Base-by-base conservation (phyloP, 2,329 filamentous ascomycete genomes). In the Paraconiothyrium sp. region DNA sequence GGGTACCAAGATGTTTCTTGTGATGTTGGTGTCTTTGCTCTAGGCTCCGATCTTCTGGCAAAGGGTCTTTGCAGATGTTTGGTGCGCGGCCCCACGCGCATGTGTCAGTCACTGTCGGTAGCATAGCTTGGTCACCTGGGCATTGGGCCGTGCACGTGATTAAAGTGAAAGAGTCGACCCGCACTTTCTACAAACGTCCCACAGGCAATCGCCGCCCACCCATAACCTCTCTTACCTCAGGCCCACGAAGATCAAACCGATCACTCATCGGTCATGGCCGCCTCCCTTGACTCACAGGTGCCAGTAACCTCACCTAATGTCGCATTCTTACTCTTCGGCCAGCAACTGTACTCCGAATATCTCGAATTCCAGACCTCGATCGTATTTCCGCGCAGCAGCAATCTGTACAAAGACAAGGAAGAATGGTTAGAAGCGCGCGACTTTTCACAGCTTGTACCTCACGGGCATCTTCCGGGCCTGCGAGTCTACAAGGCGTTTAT, bases 251-350 rank as follows among this genome's bases (percentile, higher is more conserved):
- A 24, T 46, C 41, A 20, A 22, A 13, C 22, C 20, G 27, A 30
- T 16, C 20, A 30, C 43, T n/a, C 11, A 30, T 14, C 10, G 4
- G 8, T 2, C 13, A 54, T 54, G 50, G 50, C 22, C 22, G 4
- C 50, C 9, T 11, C 10, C 20, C 6, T 6, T 14, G 20, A 13
- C 7, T 22, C 4, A 30, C 11, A 54, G 14, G 11, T 27, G 1
- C 37, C 32, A 27, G 32, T 51, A 16, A 49, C 48, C 49, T 27
- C 43, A 22, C 14, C 30, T 51, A n/a, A 20, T 27, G 8, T 55
- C 24, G 52, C 52, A 16, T 34, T 14, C 14, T 34, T 46, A 35
- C 24, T 55, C 30, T 55, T 55, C 27, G 52, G 52, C 27, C 39
- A 32, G 2, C 5, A 14, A 22, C 11, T 46, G 22, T 55, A 46